These are phyloP conservation scores for Fusarium beomiforme DNA, from an alignment of 2,329 filamentous ascomycete species.

Conservation along the genomic window DNA sequence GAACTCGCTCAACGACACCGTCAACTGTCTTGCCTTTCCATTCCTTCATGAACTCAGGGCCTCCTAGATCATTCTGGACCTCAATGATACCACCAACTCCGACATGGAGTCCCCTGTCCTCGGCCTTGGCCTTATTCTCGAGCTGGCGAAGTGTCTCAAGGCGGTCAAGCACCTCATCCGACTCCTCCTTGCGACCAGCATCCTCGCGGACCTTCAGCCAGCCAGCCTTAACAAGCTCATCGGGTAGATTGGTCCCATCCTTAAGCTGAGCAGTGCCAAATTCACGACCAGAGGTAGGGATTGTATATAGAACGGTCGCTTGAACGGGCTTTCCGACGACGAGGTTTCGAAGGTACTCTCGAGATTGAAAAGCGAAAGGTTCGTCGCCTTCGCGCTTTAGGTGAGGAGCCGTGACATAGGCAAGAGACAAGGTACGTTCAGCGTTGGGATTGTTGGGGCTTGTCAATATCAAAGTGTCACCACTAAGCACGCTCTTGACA, in stretches of 20 bases:
- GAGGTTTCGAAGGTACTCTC: conserved; percentile 87
- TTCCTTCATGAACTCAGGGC: conserved; percentile 81
- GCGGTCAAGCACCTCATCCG: conserved; percentile 75
- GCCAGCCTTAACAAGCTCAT: conserved; percentile 85
- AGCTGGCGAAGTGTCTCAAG: conserved; percentile 81
- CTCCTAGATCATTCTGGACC: conserved; percentile 81
- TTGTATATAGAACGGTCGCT: conserved; percentile 86
- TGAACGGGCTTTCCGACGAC: conserved; percentile 88
- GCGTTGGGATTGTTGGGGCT: conserved; percentile 82
- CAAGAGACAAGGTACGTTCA: conserved; percentile 89
- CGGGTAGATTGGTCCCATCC: conserved; percentile 80
- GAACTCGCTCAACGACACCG: conserved; percentile 87
- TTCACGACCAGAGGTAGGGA: conserved; percentile 85
- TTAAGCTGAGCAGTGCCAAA: conserved; percentile 84
- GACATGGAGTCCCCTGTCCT: conserved; percentile 84
- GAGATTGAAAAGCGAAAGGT: conserved; percentile 91
- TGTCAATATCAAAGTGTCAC: conserved; percentile 88
- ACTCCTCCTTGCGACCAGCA: conserved; percentile 89
- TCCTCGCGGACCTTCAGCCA: conserved; percentile 96
- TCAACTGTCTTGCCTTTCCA: conserved; percentile 89
- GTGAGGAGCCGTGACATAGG: conserved; percentile 90
- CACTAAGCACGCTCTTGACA: conserved; percentile 94
- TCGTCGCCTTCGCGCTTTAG: conserved; percentile 91
- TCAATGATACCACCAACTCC: conserved; percentile 74
- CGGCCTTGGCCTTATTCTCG: conserved; percentile 80